Percentiles rank a stretch among this genome's conserved stretches.
phyloP scores from a whole-genome alignment of 1,284 basidiomycete genomes.

The Malassezia yamatoensis region DNA sequence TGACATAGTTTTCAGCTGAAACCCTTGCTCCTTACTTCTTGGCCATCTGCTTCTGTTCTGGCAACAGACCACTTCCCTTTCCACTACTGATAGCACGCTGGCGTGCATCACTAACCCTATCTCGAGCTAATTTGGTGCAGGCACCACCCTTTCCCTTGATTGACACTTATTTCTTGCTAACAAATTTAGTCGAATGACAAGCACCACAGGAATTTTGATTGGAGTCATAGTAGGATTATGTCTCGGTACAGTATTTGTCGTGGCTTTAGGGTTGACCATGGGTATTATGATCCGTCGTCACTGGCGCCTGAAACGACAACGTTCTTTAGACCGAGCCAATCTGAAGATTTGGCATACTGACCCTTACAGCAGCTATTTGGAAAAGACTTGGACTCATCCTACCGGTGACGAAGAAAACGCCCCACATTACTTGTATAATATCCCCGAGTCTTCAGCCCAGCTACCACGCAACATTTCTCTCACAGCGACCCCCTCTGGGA shows the following conservation, averaged over 20 bases:
- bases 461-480: neutral
- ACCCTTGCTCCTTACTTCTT: neutral
- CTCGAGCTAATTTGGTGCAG: constrained; percentile 8
- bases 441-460: neutral
- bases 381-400: neutral
- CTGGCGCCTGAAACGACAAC: constrained; percentile 8
- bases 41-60: neutral
- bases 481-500: neutral
- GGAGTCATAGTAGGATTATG: constrained; percentile 8
- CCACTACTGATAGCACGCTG: constrained; percentile 4
- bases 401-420: neutral
- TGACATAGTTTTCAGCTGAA: neutral
- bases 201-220: constrained; percentile 5
- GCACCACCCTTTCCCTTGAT: neutral
- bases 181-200: neutral
- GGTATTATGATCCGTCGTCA: constrained; percentile 11
- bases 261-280: constrained; percentile 1
- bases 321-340: constrained; percentile 3
- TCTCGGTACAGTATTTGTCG: constrained; percentile 9
- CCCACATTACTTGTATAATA: constrained; percentile 2
- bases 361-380: neutral
- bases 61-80: no score
- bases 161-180: no score
- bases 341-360: neutral
- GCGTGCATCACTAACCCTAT: constrained; percentile 11